Evolutionary conservation across 148 eudicot species (phyloP), one percentile per base, ranked within the genome.

Genomic region (Vaccinium darrowii): DNA sequence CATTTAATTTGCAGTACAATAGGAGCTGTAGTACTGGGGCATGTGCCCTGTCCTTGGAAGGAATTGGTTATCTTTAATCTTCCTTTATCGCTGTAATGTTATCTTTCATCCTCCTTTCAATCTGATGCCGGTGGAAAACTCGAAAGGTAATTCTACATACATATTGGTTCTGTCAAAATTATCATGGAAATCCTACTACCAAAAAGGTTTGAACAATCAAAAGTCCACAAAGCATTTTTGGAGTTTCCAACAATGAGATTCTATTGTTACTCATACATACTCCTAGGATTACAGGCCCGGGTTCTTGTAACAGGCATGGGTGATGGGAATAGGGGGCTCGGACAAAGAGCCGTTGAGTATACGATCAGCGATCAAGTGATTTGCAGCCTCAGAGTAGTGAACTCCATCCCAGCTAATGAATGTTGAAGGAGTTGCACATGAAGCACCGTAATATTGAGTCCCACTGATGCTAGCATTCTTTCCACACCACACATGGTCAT

Each of bases 321-420:
- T 73, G 50, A 92, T 83, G 5, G 94, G 86, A n/a, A 84, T 49
- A 36, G 94, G 89, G 0, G 98, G 98, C 49, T 95, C 97, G 0
- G 91, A 88, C 74, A 93, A 82, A 9, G 95, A 89, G 81, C 96
- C 95, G 54, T 90, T 89, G 15, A 92, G 76, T 36, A 91, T 89
- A 3, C 86, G 92, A 72, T 90, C 82, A 43, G 97, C 95, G 53
- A 95, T 69, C 97, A 94, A 93, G 13, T 84, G 94, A 83, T 92
- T 94, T 27, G 96, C 98, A 63, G 91, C 92, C 87, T 95, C 94
- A 14, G 96, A 72, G 82, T 94, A 92, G 82, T 95, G 98, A 50
- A 94, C 94, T 19, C 96, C 94, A 79, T 95, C 94, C 98, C 98
- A 94, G 83, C 96, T 93, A 3, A 91, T 86, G 47, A 86, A 87